Base-by-base conservation (phyloP, 345 rosid genomes). In the Cardamine resedifolia region DNA sequence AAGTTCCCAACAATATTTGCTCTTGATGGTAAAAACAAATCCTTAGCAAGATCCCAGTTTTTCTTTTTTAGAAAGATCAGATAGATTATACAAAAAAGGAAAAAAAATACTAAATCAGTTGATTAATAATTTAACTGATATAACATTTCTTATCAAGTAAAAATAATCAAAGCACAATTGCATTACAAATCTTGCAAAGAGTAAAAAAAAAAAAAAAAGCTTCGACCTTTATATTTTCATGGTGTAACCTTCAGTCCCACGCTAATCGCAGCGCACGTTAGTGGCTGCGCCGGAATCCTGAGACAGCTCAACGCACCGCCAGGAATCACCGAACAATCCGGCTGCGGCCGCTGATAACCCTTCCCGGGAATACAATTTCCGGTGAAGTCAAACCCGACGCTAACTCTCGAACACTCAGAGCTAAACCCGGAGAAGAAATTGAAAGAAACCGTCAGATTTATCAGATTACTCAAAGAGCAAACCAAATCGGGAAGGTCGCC, bases 341-440 rank as follows among this genome's bases (percentile, higher is more conserved):
- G 96, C 60, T 71, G 77, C 6, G 93, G 88, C 58, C 99, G 78
- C 76, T 95, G 99, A 86, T 81, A 76, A 44, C 75, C 77, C 66
- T 82, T 84, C 6, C 90, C 94, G 36, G 94, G 97, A 68, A 94
- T 85, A 77, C 98, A 94, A 58, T 94, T 94, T 9, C 69, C 75
- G 16, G 88, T 74, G 81, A 87, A 88, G 67, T 94, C 95, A 51
- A 94, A 91, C 20, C 96, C 97, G 19, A 71, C 79, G 56, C 79
- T 81, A 70, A 85, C 60, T 38, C 66, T 84, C 16, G 87, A 43
- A 56, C 98, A 94, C 14, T 86, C 87, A 28, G 84, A 85, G 79
- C 92, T 85, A 58, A 91, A 83, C 80, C 97, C 97, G n/a, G 98
- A 91, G 76, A 91, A 85, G 95, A 94, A 94, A 72, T 94, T 91